These are phyloP conservation scores for Puccinellia tenuiflora DNA, from an alignment of 176 grass and related monocot species.

Conservation along the genomic window DNA sequence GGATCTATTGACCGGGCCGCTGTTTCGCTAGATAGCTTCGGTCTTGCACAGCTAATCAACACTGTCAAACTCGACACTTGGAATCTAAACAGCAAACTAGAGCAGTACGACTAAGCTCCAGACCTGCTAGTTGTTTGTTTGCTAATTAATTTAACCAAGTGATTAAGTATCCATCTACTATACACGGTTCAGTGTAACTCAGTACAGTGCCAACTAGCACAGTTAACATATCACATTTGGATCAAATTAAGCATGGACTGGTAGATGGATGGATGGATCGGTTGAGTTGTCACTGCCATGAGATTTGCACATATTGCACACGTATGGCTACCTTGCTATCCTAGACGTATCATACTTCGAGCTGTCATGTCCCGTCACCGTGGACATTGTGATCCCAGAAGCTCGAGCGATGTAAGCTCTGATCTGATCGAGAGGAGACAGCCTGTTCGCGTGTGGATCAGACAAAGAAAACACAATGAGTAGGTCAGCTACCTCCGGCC, in stretches of 20 bases:
- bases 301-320: neutral
- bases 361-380: constrained; percentile 9
- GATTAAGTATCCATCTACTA: neutral
- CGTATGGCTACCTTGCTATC: neutral
- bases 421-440: constrained; percentile 26
- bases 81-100: neutral
- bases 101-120: no score
- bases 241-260: no score
- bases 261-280: neutral
- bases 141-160: neutral
- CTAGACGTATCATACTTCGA: neutral
- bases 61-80: neutral
- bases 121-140: neutral
- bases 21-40: neutral
- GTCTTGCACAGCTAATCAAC: neutral
- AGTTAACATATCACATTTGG: no score
- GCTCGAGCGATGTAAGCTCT: constrained; percentile 13
- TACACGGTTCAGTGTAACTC: no score
- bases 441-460: constrained; percentile 27
- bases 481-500: neutral
- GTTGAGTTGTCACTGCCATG: constrained; percentile 28
- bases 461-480: neutral
- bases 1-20: neutral
- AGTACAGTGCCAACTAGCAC: no score
- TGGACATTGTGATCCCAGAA: neutral